phyloP scores from a whole-genome alignment of 2,329 filamentous ascomycete genomes.

The Calonectria ilicicola region DNA sequence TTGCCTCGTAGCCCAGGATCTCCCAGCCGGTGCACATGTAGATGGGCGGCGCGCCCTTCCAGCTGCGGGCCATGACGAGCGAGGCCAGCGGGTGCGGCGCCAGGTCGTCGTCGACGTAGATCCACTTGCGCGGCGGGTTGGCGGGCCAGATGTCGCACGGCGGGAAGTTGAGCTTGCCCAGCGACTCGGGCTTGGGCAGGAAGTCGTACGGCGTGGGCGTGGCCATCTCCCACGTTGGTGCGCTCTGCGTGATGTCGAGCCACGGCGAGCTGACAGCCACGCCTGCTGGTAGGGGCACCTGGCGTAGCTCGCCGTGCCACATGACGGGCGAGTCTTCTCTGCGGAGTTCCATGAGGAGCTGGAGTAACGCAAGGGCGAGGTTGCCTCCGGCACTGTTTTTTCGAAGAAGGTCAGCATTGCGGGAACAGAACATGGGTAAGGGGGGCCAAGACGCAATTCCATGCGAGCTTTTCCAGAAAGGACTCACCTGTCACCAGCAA shows the following conservation, averaged over 20 bases:
- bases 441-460: not conserved
- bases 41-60: conserved; percentile 73
- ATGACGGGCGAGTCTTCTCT: conserved; percentile 58
- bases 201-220: conserved; percentile 50
- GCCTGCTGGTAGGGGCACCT: conserved; percentile 75
- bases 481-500: conserved; percentile 75
- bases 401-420: conserved; percentile 22
- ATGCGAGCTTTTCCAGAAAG: not conserved
- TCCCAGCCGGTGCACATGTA: conserved; percentile 80
- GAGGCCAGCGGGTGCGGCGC: conserved; percentile 76
- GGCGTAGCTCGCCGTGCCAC: conserved; percentile 71
- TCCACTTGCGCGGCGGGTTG: conserved; percentile 61
- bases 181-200: conserved; percentile 61
- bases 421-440: not conserved
- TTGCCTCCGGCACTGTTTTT: conserved; percentile 76
- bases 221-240: conserved; percentile 44
- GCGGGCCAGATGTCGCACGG: conserved; percentile 70
- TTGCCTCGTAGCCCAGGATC: conserved; percentile 75
- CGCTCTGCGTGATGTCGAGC: conserved; percentile 76
- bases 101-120: conserved; percentile 68
- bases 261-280: conserved; percentile 74
- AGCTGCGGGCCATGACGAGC: conserved; percentile 68
- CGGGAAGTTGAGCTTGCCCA: conserved; percentile 44
- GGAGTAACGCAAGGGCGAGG: conserved; percentile 74
- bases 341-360: conserved; percentile 74